phyloP scores from a whole-genome alignment of 768 basidiomycete species.

The Xerocomus spinulosus region DNA sequence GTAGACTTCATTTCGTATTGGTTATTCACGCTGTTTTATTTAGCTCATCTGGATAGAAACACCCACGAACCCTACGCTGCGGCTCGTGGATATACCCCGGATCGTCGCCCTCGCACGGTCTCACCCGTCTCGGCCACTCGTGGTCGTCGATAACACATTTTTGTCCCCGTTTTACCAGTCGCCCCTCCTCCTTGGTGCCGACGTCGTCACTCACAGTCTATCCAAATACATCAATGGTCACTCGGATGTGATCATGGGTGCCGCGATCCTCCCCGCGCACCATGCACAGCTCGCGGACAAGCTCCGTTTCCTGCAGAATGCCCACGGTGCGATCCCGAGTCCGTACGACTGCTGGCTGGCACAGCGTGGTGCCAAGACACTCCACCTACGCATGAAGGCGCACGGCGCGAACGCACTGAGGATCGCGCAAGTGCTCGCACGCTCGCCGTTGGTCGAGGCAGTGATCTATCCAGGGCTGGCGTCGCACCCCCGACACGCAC shows the following conservation, averaged over 20 bases:
- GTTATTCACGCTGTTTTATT: background rate
- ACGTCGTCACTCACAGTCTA: slow-evolving; percentile 78
- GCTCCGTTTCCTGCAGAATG: slow-evolving; percentile 87
- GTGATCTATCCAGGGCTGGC: slow-evolving; percentile 86
- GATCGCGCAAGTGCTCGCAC: slow-evolving; percentile 60
- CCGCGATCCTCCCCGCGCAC: slow-evolving; percentile 61
- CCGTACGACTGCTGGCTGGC: slow-evolving; percentile 89
- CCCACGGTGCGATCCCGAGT: slow-evolving; percentile 78
- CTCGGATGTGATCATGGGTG: slow-evolving; percentile 90
- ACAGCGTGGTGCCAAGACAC: slow-evolving; percentile 87
- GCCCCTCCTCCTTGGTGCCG: slow-evolving; percentile 79
- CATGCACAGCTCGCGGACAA: slow-evolving; percentile 45
- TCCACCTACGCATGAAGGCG: slow-evolving; percentile 80
- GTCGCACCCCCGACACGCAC: slow-evolving; percentile 57
- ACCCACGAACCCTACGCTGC: slow-evolving; percentile 92
- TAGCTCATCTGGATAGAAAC: slow-evolving; percentile 94
- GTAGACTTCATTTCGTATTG: background rate
- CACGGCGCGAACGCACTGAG: slow-evolving; percentile 81
- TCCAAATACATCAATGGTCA: slow-evolving; percentile 95
- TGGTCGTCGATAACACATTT: slow-evolving; percentile 95
- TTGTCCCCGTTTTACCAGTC: slow-evolving; percentile 88
- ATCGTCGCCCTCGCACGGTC: slow-evolving; percentile 62
- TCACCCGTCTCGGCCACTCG: slow-evolving; percentile 61
- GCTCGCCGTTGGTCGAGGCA: slow-evolving; percentile 57
- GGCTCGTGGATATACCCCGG: slow-evolving; percentile 74